Conservation (phyloP, 768 basidiomycete species). For the Russula foetens region DNA sequence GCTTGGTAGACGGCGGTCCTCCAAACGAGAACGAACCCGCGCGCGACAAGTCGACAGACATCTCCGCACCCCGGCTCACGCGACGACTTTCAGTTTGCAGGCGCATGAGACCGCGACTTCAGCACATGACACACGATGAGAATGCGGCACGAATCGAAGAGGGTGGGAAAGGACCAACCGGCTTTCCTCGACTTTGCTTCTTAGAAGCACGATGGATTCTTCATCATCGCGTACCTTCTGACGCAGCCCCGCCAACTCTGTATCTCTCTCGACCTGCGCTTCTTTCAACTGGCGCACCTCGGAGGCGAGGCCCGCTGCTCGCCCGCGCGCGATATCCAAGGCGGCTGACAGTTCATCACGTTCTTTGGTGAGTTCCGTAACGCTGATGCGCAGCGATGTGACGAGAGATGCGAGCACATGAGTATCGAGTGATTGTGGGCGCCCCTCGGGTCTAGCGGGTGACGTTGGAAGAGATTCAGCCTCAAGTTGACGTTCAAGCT, state of each 20-base stretch:
- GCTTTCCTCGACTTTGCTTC: conserved; percentile 84
- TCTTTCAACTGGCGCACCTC: conserved; percentile 58
- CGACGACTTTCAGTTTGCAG: conserved; percentile 77
- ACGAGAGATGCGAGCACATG: conserved; percentile 71
- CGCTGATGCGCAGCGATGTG: conserved; percentile 57
- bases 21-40: too few relatives aligned
- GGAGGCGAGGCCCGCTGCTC: conserved; percentile 55
- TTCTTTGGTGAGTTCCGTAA: conserved; percentile 58
- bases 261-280: conserved; percentile 37
- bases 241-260: conserved; percentile 22
- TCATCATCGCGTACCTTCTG: conserved; percentile 53
- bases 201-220: conserved; percentile 64
- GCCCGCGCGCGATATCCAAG: conserved; percentile 40
- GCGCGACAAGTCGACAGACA: conserved; percentile 48
- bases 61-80: conserved; percentile 40
- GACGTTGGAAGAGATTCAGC: conserved; percentile 51
- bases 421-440: conserved; percentile 57
- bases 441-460: conserved; percentile 24
- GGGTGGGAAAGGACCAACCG: conserved; percentile 38
- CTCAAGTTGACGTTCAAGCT: conserved; percentile 69
- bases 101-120: conserved; percentile 83
- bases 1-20: too few relatives aligned
- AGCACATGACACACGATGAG: conserved; percentile 8
- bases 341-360: conserved; percentile 56
- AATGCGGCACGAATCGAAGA: not conserved